Base-by-base conservation (phyloP, 1,284 basidiomycete species). In the Lentinula novae-zelandiae region DNA sequence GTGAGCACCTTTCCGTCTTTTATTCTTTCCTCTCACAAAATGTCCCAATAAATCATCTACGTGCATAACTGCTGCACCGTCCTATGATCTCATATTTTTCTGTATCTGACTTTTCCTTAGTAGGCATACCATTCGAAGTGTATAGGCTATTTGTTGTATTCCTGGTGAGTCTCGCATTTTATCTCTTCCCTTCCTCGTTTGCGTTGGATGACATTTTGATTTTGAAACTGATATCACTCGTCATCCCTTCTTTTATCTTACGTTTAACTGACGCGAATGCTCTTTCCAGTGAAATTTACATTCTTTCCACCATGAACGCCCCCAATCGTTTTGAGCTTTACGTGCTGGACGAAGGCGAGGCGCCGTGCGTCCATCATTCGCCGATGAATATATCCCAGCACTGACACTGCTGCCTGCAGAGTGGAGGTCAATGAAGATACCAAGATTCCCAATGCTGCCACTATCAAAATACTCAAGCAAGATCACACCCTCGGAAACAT, bases 401-500 rank as follows among this genome's bases (percentile, higher is more conserved):
- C 50, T 57, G 46, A 51, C 52, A 12, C 31, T 22, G 39, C 48
- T 49, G 17, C 33, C 60, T 57, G 51, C 69, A 96, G 95, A 53
- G 86, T 98, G 62, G 92, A 95, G 70, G 82, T 98, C 59, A 87
- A 86, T 10, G 96, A 98, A 76, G 96, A 99, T 75, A 96, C 95
- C 53, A 97, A 96, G 77, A 93, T 99, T 62, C 95, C 96, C 1
- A 98, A 98, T 70, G 95, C 96, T 0, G 95, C 95, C 13, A 97
- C 95, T 0, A 85, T 99, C 66, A 92, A 93, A 68, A 82, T 99
- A 67, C 84, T 95, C 66, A 98, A 98, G 78, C 95, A 98, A 73
- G 97, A 99, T 72, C 97, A 99, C 71, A 99, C 97, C 0, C 78
- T 99, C 8, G 96, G 89, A 5, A 97, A 97, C 76, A 93, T 99